Evolutionary conservation across 192 early-diverging fungal species (phyloP), one percentile per base, ranked within the genome.

Genomic region (Obelidium mucronatum): DNA sequence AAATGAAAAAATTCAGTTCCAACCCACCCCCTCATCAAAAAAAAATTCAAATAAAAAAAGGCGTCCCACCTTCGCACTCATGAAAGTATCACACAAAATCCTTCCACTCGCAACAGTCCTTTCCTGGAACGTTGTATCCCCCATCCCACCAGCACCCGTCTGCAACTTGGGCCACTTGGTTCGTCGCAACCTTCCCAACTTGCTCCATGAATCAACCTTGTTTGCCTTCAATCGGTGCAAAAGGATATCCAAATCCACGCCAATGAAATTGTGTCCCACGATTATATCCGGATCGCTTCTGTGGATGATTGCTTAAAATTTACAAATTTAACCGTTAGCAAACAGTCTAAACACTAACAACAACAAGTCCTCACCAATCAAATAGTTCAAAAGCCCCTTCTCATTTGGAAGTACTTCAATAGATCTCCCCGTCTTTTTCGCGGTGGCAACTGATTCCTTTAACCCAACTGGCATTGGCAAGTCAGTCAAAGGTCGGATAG

Each of bases 201-300:
- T 86, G 11, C 93, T 94, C 98, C 98, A 99, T 37, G 90, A 83
- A 40, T 89, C 87, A 6, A 88, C 88, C 3, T 90, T 91, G 33
- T 89, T 84, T n/a, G 80, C 85, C 68, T 94, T 95, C 93, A 98
- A 94, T 31, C 98, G 93, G 77, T 96, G 94, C 55, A 98, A 81
- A 1, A 99, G 82, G 8, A 98, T 92, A 72, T 96, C 95, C 36
- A 99, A 84, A 76, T 95, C 94, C 77, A 97, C 97, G 15, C 96
- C 96, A 68, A 94, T 87, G 84, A 99, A 95, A 72, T 98, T 98
- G 86, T 99, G 98, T 22, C 96, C 95, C 8, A 97, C 92, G 67
- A 99, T 81, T 0, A 99, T 84, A 82, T 99, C 98, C 0, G 98
- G 96, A 71, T 99, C 98, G 13, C 79, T 37, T 26, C 80, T 79